Conservation (phyloP, 2,329 filamentous ascomycete genomes). For the Chrysoporthe puriensis region DNA sequence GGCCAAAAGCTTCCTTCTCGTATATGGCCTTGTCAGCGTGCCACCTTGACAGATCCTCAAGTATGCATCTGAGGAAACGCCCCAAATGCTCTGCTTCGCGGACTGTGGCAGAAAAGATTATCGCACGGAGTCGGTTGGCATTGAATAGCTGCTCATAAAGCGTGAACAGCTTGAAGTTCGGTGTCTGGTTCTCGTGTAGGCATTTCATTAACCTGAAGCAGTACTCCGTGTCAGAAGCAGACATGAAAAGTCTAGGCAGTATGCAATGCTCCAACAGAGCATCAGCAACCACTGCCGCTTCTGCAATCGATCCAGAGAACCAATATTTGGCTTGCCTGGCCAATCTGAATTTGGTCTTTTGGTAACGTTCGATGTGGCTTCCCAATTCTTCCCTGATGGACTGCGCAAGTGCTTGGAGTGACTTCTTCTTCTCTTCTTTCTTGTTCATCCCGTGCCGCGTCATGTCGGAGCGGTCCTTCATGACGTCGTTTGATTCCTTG, state of each 20-base stretch:
- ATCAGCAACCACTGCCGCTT: slow-evolving; percentile 70
- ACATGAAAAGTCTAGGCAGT: slow-evolving; percentile 83
- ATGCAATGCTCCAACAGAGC: slow-evolving; percentile 88
- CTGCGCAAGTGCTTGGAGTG: slow-evolving; percentile 69
- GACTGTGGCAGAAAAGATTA: slow-evolving; percentile 89
- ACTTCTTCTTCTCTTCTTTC: slow-evolving; percentile 72
- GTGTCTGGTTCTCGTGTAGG: slow-evolving; percentile 80
- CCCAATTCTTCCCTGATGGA: slow-evolving; percentile 75
- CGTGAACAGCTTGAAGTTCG: slow-evolving; percentile 84
- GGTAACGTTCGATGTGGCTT: slow-evolving; percentile 68
- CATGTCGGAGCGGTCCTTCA: slow-evolving; percentile 73
- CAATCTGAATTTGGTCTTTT: slow-evolving; percentile 69
- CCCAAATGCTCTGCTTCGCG: slow-evolving; percentile 93
- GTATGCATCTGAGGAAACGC: slow-evolving; percentile 80
- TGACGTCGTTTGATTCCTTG: slow-evolving; percentile 68
- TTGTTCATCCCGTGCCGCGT: slow-evolving; percentile 66
- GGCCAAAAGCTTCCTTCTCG: slow-evolving; percentile 78
- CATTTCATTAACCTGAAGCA: slow-evolving; percentile 85
- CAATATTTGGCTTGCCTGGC: slow-evolving; percentile 77
- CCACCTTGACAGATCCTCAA: slow-evolving; percentile 83
- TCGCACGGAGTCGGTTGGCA: slow-evolving; percentile 75
- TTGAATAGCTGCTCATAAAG: slow-evolving; percentile 85
- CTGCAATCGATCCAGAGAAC: slow-evolving; percentile 70
- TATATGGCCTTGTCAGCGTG: slow-evolving; percentile 77
- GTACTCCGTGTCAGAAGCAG: slow-evolving; percentile 86